Conservation (phyloP, 768 basidiomycete species). For the Daedalea quercina region DNA sequence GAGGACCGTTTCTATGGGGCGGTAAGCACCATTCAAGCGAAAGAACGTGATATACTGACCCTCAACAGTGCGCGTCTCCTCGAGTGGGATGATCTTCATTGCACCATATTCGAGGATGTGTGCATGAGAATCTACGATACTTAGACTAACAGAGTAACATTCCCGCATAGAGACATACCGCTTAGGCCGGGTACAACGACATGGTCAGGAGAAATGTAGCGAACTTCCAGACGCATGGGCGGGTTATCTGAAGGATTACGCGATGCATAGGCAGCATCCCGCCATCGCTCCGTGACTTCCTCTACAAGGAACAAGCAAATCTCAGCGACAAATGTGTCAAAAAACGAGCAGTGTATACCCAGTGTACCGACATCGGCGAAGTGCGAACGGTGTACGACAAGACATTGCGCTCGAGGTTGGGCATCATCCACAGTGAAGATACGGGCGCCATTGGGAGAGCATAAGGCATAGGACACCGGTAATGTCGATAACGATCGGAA, state of each 20-base stretch:
- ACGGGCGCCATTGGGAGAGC: constrained; percentile 41
- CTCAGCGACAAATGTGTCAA: too few species aligned
- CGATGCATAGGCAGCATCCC: background rate
- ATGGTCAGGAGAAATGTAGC: constrained; percentile 46
- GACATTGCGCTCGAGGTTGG: constrained; percentile 50
- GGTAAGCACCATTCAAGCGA: background rate
- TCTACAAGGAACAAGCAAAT: constrained; percentile 32
- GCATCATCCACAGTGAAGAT: constrained; percentile 65
- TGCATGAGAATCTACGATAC: constrained; percentile 59
- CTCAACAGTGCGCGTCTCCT: constrained; percentile 50
- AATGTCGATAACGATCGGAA: constrained; percentile 6
- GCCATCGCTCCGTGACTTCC: constrained; percentile 36
- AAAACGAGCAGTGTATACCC: too few species aligned
- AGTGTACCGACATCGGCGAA: constrained; percentile 52
- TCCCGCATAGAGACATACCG: constrained; percentile 36
- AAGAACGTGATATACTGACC: constrained; percentile 29
- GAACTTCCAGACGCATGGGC: constrained; percentile 20
- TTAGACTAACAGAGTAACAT: background rate
- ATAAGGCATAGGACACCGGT: constrained; percentile 48
- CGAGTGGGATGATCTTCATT: constrained; percentile 54
- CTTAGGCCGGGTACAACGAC: constrained; percentile 68
- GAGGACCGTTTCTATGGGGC: constrained; percentile 49
- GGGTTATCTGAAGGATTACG: background rate
- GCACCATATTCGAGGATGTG: constrained; percentile 79
- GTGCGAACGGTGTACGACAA: constrained; percentile 45